Evolutionary conservation across 2,329 filamentous ascomycete species (phyloP), one percentile per base, ranked within the genome.

Genomic region (Talaromyces sp.): DNA sequence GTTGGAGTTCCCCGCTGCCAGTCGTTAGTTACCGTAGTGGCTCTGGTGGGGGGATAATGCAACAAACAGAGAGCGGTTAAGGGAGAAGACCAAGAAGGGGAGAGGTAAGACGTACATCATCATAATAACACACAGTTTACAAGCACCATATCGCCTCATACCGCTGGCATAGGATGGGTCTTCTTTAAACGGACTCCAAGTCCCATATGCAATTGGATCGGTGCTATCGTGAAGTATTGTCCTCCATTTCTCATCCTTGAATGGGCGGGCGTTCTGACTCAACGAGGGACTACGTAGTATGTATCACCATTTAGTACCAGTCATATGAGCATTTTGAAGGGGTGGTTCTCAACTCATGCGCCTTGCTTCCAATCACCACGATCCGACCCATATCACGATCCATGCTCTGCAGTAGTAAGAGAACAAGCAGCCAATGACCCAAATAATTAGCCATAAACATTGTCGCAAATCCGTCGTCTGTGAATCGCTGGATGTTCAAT

Each of bases 41-140:
- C 19, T 33, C 7, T 33, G 2, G n/a, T 36, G 19, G 33, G 19
- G 19, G 6, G n/a, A n/a, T n/a, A n/a, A n/a, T n/a, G n/a, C n/a
- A n/a, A n/a, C n/a, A n/a, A n/a, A n/a, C n/a, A n/a, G n/a, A n/a
- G n/a, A n/a, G n/a, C n/a, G n/a, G n/a, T n/a, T 9, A 15, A 36
- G 22, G 17, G 9, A 21, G 5, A 11, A 31, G n/a, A n/a, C n/a
- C 28, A 33, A 5, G 6, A 33, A 13, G 22, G 33, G 15, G 2
- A n/a, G 19, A 11, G 25, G 33, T 7, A 5, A 19, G 31, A 31
- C 40, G 53, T 73, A 68, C 61, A 63, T 60, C 63, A 76, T 66
- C 70, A 75, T 75, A 10, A 76, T 63, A 17, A 60, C 64, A 61
- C 68, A 76, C 7, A 76, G 66, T 59, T 75, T 77, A 36, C 69